Percentiles rank a stretch among this genome's conserved stretches.
These are phyloP conservation scores for Pyrenophora graminea DNA, from an alignment of 2,329 filamentous ascomycete species.

Conservation along the genomic window DNA sequence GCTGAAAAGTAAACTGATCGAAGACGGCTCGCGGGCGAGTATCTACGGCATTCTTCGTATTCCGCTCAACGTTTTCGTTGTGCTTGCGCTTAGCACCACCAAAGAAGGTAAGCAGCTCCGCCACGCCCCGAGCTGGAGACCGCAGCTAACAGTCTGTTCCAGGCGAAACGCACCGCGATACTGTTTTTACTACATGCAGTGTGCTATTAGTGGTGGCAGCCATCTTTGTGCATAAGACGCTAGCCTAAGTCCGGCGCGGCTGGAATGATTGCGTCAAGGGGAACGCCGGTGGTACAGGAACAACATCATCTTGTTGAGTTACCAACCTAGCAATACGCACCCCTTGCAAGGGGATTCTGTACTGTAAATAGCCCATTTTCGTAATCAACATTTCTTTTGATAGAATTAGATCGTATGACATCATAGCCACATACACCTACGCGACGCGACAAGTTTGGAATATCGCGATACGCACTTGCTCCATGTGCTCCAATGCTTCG, in stretches of 20 bases:
- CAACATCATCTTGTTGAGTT: too few species aligned
- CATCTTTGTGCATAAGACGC: slow-evolving; percentile 31
- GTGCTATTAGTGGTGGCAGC: slow-evolving; percentile 34
- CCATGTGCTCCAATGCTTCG: background rate
- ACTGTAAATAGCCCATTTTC: background rate
- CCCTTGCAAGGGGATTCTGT: too few species aligned
- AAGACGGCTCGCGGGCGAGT: slow-evolving; percentile 58
- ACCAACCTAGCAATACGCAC: too few species aligned
- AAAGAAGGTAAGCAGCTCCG: slow-evolving; percentile 32
- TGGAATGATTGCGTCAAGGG: background rate
- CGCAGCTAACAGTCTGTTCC: slow-evolving; percentile 10
- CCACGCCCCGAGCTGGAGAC: background rate
- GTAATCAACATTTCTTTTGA: background rate
- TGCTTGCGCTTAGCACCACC: slow-evolving; percentile 39
- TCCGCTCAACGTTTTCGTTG: slow-evolving; percentile 57
- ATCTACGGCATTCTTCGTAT: slow-evolving; percentile 63
- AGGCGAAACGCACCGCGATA: slow-evolving; percentile 39
- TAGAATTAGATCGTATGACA: slow-evolving; percentile 10
- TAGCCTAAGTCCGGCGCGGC: slow-evolving; percentile 16
- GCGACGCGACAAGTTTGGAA: background rate
- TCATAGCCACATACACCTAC: slow-evolving; percentile 1
- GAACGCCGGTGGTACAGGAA: background rate
- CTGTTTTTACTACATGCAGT: slow-evolving; percentile 38
- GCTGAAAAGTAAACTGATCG: slow-evolving; percentile 59
- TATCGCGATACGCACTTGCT: too few species aligned